A percentile compares a stretch with the other conserved stretches of the same genome.
Conservation (phyloP, 345 rosid species). For the Boechera divaricarpa region DNA sequence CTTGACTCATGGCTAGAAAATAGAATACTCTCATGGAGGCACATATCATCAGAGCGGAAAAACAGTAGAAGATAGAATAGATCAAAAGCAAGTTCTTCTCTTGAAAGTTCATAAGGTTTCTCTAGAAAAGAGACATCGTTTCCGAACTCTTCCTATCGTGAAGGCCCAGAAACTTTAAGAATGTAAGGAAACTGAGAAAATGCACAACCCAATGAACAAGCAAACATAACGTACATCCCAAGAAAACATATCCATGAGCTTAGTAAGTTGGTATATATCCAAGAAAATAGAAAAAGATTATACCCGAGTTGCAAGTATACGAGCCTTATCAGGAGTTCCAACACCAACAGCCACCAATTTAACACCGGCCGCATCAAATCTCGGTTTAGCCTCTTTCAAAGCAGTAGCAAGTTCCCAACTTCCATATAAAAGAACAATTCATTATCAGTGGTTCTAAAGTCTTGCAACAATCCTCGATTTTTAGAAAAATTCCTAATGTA, state of each 20-base stretch:
- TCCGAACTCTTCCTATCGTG: neutral
- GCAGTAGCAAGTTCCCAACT: slow-evolving; percentile 91
- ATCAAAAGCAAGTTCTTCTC: neutral
- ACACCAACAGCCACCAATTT: slow-evolving; percentile 83
- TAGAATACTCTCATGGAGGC: neutral
- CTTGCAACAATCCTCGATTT: neutral
- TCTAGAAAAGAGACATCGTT: neutral
- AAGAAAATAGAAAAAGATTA: neutral
- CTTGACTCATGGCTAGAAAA: neutral
- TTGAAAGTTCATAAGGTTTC: neutral
- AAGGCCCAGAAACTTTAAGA: neutral
- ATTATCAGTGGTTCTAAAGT: neutral
- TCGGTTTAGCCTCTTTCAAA: slow-evolving; percentile 67
- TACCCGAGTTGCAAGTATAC: slow-evolving; percentile 69
- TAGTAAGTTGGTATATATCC: neutral
- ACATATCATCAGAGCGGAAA: neutral
- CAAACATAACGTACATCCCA: neutral
- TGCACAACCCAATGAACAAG: neutral
- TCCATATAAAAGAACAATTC: neutral
- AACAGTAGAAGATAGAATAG: neutral
- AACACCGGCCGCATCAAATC: slow-evolving; percentile 82
- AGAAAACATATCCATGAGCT: neutral
- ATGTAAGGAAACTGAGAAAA: neutral
- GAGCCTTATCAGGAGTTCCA: slow-evolving; percentile 86
- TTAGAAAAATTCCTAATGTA: neutral